These are phyloP conservation scores for Sedum album DNA, from an alignment of 164 flowering plant species.

Conservation along the genomic window DNA sequence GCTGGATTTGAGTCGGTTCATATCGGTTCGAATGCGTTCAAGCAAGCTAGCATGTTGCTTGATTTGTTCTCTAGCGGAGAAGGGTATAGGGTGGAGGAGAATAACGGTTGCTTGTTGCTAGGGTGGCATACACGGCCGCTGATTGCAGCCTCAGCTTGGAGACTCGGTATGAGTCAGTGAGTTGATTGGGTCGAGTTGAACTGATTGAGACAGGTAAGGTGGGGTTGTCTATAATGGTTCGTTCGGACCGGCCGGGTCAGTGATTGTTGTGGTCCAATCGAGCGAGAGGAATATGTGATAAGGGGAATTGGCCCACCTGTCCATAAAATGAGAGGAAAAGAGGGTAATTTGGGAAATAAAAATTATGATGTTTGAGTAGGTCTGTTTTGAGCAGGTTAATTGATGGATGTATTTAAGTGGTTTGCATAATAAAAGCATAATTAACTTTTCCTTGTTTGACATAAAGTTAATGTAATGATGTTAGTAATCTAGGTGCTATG, in stretches of 20 bases:
- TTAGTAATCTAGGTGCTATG: background rate
- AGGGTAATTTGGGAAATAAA: background rate
- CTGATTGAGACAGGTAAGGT: background rate
- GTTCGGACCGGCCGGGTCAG: conserved; percentile 9
- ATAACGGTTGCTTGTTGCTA: conserved; percentile 38
- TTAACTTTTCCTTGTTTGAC: no score
- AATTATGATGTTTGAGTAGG: conserved; percentile 3
- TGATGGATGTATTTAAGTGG: background rate
- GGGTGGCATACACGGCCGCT: conserved; percentile 58
- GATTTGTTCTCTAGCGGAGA: conserved; percentile 41
- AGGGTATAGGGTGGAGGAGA: conserved; percentile 53
- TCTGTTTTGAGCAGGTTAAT: background rate
- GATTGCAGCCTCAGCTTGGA: conserved; percentile 55
- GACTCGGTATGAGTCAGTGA: conserved; percentile 22
- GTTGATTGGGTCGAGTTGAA: conserved; percentile 3
- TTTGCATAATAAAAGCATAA: background rate
- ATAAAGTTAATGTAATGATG: background rate
- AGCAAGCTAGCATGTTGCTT: conserved; percentile 50
- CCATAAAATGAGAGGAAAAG: background rate
- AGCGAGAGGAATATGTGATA: conserved; percentile 1
- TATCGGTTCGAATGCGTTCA: conserved; percentile 48
- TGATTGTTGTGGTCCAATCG: conserved; percentile 4
- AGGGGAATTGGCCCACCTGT: background rate
- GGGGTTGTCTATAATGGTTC: background rate
- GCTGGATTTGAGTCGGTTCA: conserved; percentile 40